Base-by-base conservation (phyloP, 1,139 yeast genomes). In the Diutina scorzettiae region DNA sequence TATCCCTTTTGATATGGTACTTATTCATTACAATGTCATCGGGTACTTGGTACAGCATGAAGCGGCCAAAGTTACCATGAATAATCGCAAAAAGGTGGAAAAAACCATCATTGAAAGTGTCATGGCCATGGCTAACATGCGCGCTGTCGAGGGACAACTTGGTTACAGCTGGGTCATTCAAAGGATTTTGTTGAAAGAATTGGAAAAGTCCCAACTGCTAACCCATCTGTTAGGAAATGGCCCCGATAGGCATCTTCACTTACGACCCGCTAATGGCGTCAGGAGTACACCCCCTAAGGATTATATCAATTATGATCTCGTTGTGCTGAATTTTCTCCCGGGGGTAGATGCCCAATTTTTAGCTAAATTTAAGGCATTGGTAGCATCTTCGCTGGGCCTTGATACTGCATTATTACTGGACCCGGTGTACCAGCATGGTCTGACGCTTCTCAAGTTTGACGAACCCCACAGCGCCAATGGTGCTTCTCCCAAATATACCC, bases 271-370 rank as follows among this genome's bases (percentile, higher is more conserved):
- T 3, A 14, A 16, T 6, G 18, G 16, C n/a, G 16, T 28, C 2
- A 16, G 16, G 11, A 16, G 31, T n/a, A 28, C 16, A 2, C 18
- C 31, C 7, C 31, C n/a, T 2, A 28, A 14, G 16, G 18, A 28
- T 14, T 28, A 28, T 11, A 32, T 32, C 12, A 32, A 32, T n/a
- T 32, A 32, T n/a, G 37, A 32, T 20, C 37, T 32, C 14, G 37
- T 25, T 16, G 14, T 32, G 7, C 8, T n/a, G 6, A 20, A 19
- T 8, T 32, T 32, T n/a, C 37, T 32, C n/a, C 25, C 37, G 3
- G 37, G 37, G 2, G 21, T 16, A 2, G 37, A 32, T 17, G 2
- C 37, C 17, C 25, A 32, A 9, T 32, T 32, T n/a, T 21, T 32
- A 12, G 14, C 21, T 14, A 32, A 32, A 14, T 32, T 32, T n/a